Base-by-base conservation (phyloP, 495 filamentous ascomycete species). In the Lepraria neglecta region DNA sequence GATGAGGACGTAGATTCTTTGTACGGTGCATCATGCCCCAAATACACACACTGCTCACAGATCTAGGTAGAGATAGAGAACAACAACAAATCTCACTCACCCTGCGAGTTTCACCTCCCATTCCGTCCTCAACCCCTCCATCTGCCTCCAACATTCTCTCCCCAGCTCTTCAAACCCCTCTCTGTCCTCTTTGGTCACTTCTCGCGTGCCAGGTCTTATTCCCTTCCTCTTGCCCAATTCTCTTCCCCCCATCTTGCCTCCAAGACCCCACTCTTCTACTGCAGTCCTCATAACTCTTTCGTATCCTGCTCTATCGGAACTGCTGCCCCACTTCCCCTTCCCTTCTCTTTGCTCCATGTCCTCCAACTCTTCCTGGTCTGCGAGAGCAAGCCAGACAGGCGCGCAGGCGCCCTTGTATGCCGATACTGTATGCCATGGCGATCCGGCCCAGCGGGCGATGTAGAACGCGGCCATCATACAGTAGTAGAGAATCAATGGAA, bases 241-340 rank as follows among this genome's bases (percentile, higher is more conserved):
- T 31, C 66, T 67, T 65, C 76, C 71, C 3, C 84, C 88, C 30
- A 90, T 77, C 14, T 73, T 76, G 30, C 91, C 91, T 40, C 87
- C 84, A 77, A 82, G 83, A 0, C 90, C 91, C 91, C 91, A 96
- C 4, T 91, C 89, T 35, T 88, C 86, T 2, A 91, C 82, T 70
- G 92, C 90, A 9, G 90, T 90, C 67, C 81, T 82, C 73, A 78
- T 82, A 6, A 87, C 80, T 19, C 78, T 71, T 66, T 80, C 81
- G 27, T 72, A 59, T 0, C 92, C 92, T 46, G 71, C 62, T 17
- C 75, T 65, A 66, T 87, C 78, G 4, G 77, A 80, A 47, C 82
- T 80, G 11, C 84, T 87, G 6, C 94, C 94, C 92, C 92, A 98
- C 77, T 98, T 98, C 14, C 76, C 76, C 45, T 79, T 76, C n/a